Base-by-base conservation (phyloP, 2,329 filamentous ascomycete species). In the Drechslerella coelobrocha region DNA sequence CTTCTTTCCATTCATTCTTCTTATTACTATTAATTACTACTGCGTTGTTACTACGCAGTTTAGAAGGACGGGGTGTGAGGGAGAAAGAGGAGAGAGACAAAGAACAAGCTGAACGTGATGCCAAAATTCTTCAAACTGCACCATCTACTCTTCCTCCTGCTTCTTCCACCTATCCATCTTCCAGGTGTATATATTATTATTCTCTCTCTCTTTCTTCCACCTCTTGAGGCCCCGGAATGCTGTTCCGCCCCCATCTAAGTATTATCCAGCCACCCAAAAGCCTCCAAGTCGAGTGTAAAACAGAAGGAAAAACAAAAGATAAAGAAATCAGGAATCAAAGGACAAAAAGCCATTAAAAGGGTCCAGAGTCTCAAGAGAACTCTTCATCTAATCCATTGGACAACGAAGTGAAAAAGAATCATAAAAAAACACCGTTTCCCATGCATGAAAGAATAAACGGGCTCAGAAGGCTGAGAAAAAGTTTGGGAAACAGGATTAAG, bases 361-460 rank as follows among this genome's bases (percentile, higher is more conserved):
- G 57, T 60, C 47, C 41, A 29, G 45, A 29, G 48, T 37, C 19
- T 50, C 55, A 19, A 29, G 17, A 21, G 27, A 53, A 43, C 45
- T 54, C 50, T 50, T 53, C 26, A 51, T 61, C 61, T 66, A 73
- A 61, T 66, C 51, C 61, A 47, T 72, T 53, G 43, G 31, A 53
- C 59, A 19, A 56, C 26, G 39, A 54, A 61, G 43, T 60, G 45
- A 61, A 51, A 55, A 54, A 54, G 24, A 17, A 50, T 37, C 9
- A 27, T 41, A 56, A 50, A 45, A 54, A 73, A 68, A 61, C 69
- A 69, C 61, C 55, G 57, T 56, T 65, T 62, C 72, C 74, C 74
- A 51, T 68, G 73, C 55, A 73, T 74, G 31, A 74, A 75, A 54
- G 71, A 72, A 52, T 69, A 59, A 29, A 75, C 34, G 24, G 72